A percentile compares a stretch with the other conserved stretches of the same genome.
Conservation (phyloP, 2,329 filamentous ascomycete species). For the Beauveria rudraprayagi region DNA sequence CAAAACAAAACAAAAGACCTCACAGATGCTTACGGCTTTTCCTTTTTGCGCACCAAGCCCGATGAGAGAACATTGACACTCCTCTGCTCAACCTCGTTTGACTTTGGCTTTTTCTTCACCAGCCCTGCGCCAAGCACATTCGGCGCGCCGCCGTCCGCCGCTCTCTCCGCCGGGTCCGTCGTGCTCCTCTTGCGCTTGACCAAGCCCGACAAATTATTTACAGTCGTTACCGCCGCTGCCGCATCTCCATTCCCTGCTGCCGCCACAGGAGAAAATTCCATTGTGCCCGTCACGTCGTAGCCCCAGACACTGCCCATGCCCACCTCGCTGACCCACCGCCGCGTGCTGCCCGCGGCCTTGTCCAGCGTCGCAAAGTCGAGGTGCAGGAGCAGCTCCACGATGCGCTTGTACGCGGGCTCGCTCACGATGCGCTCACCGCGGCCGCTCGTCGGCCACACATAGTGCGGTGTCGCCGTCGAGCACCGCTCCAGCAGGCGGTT, state of each 20-base stretch:
- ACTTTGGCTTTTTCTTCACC: slow-evolving; percentile 48
- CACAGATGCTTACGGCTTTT: background rate
- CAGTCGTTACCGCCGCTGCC: slow-evolving; percentile 7
- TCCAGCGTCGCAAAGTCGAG: slow-evolving; percentile 64
- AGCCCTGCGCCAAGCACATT: slow-evolving; percentile 42
- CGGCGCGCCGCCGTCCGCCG: slow-evolving; percentile 14
- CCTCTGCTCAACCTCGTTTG: background rate
- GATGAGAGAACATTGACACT: background rate
- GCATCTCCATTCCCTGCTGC: slow-evolving; percentile 11
- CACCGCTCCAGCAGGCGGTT: slow-evolving; percentile 38
- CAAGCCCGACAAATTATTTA: slow-evolving; percentile 42
- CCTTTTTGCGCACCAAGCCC: background rate
- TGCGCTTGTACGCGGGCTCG: slow-evolving; percentile 57
- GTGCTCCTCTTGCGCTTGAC: slow-evolving; percentile 39
- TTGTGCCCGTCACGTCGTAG: slow-evolving; percentile 38
- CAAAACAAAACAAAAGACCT: background rate
- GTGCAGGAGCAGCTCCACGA: slow-evolving; percentile 60
- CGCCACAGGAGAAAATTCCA: slow-evolving; percentile 19
- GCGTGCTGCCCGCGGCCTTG: slow-evolving; percentile 56
- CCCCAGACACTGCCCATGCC: slow-evolving; percentile 47
- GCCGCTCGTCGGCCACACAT: slow-evolving; percentile 54
- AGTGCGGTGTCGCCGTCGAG: slow-evolving; percentile 51
- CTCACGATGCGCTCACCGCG: slow-evolving; percentile 57
- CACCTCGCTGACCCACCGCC: slow-evolving; percentile 63
- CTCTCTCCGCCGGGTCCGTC: slow-evolving; percentile 13